Percentiles rank a stretch among this genome's conserved stretches.
phyloP scores from a whole-genome alignment of 2,329 filamentous ascomycete species.

The Aspergillus fumigatus region DNA sequence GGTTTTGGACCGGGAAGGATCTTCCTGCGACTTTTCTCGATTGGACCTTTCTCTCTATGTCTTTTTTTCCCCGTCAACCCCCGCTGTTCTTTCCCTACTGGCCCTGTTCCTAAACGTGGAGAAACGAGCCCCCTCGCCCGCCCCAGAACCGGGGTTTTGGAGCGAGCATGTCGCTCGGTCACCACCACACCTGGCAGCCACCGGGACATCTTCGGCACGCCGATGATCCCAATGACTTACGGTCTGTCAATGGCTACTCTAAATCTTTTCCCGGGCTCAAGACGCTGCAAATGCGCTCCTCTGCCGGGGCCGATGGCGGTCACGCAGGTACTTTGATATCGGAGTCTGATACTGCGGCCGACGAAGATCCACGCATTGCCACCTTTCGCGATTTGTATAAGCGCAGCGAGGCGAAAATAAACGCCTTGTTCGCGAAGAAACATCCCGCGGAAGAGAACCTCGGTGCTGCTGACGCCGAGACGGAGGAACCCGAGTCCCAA shows the following conservation, averaged over 20 bases:
- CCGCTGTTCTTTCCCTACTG: constrained; percentile 25
- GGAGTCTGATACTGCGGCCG: constrained; percentile 55
- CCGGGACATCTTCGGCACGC: constrained; percentile 55
- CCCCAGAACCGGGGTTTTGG: constrained; percentile 44
- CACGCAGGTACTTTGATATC: constrained; percentile 46
- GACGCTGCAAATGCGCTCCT: constrained; percentile 42
- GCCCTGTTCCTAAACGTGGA: constrained; percentile 40
- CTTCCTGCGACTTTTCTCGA: constrained; percentile 18
- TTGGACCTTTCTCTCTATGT: constrained; percentile 24
- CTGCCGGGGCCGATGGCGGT: constrained; percentile 42
- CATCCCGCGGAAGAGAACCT: constrained; percentile 23
- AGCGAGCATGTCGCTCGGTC: constrained; percentile 61
- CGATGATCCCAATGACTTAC: constrained; percentile 52
- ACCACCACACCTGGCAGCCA: constrained; percentile 64
- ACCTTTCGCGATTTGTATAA: constrained; percentile 75
- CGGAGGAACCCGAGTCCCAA: constrained; percentile 29
- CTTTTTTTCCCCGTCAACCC: constrained; percentile 26
- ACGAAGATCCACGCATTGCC: constrained; percentile 64
- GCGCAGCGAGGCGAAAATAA: constrained; percentile 71
- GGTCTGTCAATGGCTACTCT: constrained; percentile 41
- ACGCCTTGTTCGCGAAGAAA: constrained; percentile 62
- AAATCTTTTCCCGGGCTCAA: constrained; percentile 41
- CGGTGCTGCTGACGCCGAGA: constrained; percentile 48
- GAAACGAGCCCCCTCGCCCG: constrained; percentile 41
- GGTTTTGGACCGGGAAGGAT: constrained; percentile 26